Evolutionary conservation across 179 eudicot species (phyloP), one percentile per base, ranked within the genome.

Genomic region (Dionaea muscipula): DNA sequence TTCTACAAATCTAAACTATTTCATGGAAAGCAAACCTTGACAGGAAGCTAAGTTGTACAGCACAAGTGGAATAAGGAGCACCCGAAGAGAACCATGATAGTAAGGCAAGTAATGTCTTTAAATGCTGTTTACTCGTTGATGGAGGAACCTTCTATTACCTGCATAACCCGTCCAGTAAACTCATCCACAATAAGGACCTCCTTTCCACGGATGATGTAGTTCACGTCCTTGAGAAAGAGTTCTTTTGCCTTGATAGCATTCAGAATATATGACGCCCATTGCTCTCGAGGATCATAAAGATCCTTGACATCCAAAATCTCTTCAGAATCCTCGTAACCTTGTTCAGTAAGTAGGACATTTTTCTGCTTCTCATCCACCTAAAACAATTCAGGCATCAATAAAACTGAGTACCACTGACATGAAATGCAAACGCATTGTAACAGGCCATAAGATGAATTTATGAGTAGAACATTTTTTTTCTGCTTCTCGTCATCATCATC

Each of bases 361-460:
- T 93, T 93, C 71, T 82, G 96, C 79, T 85, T 93, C 82, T 93
- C 99, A 69, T 93, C 95, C 63, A 93, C 96, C 96, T 91, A 82
- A 78, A 77, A 70, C 47, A 55, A 59, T 19, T 39, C 16, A 25
- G 35, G 45, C 43, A 38, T 38, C 12, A 38, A 38, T n/a, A 9
- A 9, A 38, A 38, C 4, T 33, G 7, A 13, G 10, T 11, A 38
- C 12, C 0, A 38, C 43, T 38, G 15, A 13, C 43, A 38, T 38
- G 16, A 2, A 38, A 13, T 11, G 12, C 15, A 38, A 2, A 38
- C 43, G n/a, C n/a, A n/a, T n/a, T n/a, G n/a, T n/a, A n/a, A n/a
- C n/a, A n/a, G n/a, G n/a, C n/a, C n/a, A n/a, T n/a, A n/a, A n/a
- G n/a, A n/a, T n/a, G n/a, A n/a, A n/a, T n/a, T n/a, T n/a, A n/a